Percentiles rank a stretch among this genome's conserved stretches.
phyloP scores from a whole-genome alignment of 2,329 filamentous ascomycete genomes.

The Beauveria brongniartii region DNA sequence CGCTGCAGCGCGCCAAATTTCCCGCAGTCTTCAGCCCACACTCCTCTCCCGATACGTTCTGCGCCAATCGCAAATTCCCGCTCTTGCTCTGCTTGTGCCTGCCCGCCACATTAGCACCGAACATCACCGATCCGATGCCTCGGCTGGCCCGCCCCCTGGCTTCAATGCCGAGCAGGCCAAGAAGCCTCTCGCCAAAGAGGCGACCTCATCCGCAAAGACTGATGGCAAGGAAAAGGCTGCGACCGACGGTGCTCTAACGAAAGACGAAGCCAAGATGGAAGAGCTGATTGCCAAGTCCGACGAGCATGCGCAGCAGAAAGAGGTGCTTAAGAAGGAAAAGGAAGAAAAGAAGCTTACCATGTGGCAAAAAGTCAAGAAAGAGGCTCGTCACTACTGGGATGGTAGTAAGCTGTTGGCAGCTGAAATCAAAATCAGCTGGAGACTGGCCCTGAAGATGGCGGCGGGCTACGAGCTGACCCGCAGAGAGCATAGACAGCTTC shows the following conservation, averaged over 20 bases:
- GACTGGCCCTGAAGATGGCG: constrained; percentile 91
- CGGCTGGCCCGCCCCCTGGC: constrained; percentile 66
- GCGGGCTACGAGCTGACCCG: constrained; percentile 94
- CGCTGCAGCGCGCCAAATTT: constrained; percentile 35
- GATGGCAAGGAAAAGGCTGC: constrained; percentile 20
- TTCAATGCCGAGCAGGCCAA: constrained; percentile 88
- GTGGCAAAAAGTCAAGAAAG: constrained; percentile 90
- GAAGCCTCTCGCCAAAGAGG: constrained; percentile 64
- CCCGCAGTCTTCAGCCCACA: constrained; percentile 38
- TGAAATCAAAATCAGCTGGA: constrained; percentile 87
- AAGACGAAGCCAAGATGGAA: constrained; percentile 39
- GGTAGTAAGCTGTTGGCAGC: constrained; percentile 90
- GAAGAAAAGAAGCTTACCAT: constrained; percentile 81
- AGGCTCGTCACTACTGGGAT: constrained; percentile 93
- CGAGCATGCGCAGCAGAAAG: constrained; percentile 51
- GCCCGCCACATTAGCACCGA: constrained; percentile 51
- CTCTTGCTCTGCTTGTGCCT: constrained; percentile 50
- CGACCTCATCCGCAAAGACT: constrained; percentile 25
- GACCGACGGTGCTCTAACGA: constrained; percentile 21
- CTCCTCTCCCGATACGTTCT: constrained; percentile 39
- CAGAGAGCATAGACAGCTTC: constrained; percentile 85
- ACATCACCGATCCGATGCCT: constrained; percentile 42
- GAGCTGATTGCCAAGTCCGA: constrained; percentile 59
- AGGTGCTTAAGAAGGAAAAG: constrained; percentile 48
- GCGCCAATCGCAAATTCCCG: constrained; percentile 38